phyloP scores from a whole-genome alignment of 179 eudicot species.

The Drosera spatulata region DNA sequence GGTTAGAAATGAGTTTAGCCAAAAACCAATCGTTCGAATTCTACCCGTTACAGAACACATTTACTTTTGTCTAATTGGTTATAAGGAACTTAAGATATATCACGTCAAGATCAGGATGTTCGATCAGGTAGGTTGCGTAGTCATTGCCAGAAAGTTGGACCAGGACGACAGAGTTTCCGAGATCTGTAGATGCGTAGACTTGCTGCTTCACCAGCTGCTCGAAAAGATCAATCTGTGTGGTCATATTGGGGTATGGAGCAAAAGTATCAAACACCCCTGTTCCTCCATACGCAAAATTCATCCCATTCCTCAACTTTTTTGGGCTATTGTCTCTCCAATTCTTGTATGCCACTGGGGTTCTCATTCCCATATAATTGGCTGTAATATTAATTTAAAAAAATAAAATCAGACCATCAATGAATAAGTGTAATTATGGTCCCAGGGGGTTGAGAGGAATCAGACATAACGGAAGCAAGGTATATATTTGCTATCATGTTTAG shows the following conservation, averaged over 20 bases:
- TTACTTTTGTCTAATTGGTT: too few relatives aligned
- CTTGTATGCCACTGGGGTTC: slow-evolving; percentile 38
- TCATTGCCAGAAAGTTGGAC: slow-evolving; percentile 71
- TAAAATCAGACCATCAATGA: not conserved
- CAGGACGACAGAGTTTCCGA: slow-evolving; percentile 43
- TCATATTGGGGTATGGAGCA: slow-evolving; percentile 61
- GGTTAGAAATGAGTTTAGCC: too few relatives aligned
- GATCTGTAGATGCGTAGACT: slow-evolving; percentile 22
- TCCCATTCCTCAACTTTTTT: slow-evolving; percentile 32
- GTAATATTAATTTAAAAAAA: slow-evolving; percentile 3
- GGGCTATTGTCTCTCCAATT: slow-evolving; percentile 32
- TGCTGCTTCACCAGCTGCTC: slow-evolving; percentile 20
- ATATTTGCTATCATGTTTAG: too few relatives aligned
- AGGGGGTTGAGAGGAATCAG: too few relatives aligned
- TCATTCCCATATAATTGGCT: slow-evolving; percentile 54
- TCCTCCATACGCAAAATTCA: slow-evolving; percentile 85
- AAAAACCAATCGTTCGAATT: too few relatives aligned
- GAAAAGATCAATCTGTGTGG: slow-evolving; percentile 52
- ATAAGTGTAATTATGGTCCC: not conserved
- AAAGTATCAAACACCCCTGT: slow-evolving; percentile 70
- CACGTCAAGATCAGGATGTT: too few relatives aligned
- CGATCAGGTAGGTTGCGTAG: slow-evolving; percentile 31
- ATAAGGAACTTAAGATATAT: too few relatives aligned
- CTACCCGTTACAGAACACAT: too few relatives aligned
- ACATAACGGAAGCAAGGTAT: too few relatives aligned